Evolutionary conservation across 2,329 filamentous ascomycete species (phyloP).

Genomic region (Lizonia empirigonia): DNA sequence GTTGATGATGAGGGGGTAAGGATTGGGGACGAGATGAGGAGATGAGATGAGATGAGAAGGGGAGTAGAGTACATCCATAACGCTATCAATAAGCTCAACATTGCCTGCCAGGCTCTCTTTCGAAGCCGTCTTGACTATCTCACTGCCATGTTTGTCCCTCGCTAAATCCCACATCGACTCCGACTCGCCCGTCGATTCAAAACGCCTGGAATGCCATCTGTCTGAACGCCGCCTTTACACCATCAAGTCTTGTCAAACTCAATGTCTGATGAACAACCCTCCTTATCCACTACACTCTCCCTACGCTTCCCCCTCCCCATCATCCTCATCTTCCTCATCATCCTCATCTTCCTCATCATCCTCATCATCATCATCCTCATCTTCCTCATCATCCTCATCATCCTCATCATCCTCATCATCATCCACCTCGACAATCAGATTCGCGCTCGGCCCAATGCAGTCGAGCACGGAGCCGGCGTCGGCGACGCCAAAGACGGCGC

Average conservation of each 20-base stretch:
- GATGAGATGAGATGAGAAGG: background rate
- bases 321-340: constrained; percentile 61
- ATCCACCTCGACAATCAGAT: constrained; percentile 82
- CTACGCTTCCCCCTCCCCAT: constrained; percentile 22
- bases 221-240: no score
- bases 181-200: no score
- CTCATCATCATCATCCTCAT: constrained; percentile 68
- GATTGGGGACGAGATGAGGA: no score
- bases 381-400: constrained; percentile 58
- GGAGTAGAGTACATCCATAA: constrained; percentile 5
- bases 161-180: background rate
- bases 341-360: constrained; percentile 60
- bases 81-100: constrained; percentile 10
- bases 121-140: no score
- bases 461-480: constrained; percentile 69
- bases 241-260: no score
- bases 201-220: no score
- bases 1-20: background rate
- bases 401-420: constrained; percentile 62
- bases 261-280: no score
- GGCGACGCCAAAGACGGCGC: constrained; percentile 77
- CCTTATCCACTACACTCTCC: background rate
- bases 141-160: no score
- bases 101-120: no score
- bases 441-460: constrained; percentile 80